Evolutionary conservation across 2,329 filamentous ascomycete species (phyloP).

Genomic region (Clonostachys solani): DNA sequence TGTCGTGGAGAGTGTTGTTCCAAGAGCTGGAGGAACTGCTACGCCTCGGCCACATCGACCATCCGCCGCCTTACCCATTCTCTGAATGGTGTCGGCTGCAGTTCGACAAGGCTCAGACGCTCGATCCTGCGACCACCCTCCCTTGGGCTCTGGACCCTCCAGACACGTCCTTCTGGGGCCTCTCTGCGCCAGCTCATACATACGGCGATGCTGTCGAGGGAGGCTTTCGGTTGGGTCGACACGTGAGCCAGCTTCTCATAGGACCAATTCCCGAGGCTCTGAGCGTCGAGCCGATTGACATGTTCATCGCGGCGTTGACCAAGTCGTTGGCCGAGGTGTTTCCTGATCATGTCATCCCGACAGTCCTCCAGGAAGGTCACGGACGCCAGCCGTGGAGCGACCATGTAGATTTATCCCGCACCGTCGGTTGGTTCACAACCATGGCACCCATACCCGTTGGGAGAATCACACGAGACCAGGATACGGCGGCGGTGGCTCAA

Average conservation of each 20-base stretch:
- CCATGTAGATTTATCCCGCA: constrained; percentile 23
- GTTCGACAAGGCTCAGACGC: not conserved
- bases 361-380: constrained; percentile 26
- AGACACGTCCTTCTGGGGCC: constrained; percentile 16
- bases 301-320: constrained; percentile 22
- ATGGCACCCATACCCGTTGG: constrained; percentile 17
- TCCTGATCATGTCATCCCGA: constrained; percentile 14
- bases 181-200: constrained; percentile 7
- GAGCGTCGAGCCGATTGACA: constrained; percentile 23
- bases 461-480: constrained; percentile 3
- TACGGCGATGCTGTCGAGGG: constrained; percentile 10
- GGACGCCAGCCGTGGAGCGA: constrained; percentile 25
- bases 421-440: constrained; percentile 32
- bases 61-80: constrained; percentile 12
- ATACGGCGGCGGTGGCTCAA: constrained; percentile 2
- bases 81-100: constrained; percentile 10
- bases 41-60: constrained; percentile 8
- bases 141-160: constrained; percentile 3
- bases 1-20: not conserved
- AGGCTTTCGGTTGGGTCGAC: constrained; percentile 8
- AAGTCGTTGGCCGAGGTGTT: constrained; percentile 20
- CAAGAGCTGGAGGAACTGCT: not conserved
- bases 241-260: constrained; percentile 9
- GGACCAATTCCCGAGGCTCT: constrained; percentile 13
- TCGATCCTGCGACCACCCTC: not conserved